A percentile compares a stretch with the other conserved stretches of the same genome.
Evolutionary conservation across 2,329 filamentous ascomycete genomes (phyloP).

Genomic region (Aureobasidium leucospermi): DNA sequence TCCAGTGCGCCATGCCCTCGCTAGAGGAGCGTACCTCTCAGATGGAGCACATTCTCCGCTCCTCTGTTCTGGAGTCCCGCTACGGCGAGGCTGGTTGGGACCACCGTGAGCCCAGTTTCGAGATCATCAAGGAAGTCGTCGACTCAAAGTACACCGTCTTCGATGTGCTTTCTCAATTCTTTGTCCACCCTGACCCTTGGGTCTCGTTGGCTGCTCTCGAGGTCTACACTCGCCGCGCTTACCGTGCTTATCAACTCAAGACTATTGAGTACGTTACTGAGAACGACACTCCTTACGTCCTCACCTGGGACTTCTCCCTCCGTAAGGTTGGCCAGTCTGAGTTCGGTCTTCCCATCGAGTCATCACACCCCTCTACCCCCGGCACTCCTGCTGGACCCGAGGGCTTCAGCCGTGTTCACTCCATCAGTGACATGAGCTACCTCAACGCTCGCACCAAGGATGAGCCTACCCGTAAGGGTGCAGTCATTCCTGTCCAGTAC

Average conservation of each 20-base stretch:
- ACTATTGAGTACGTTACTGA: slow-evolving; percentile 79
- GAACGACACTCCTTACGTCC: slow-evolving; percentile 64
- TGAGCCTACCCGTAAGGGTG: slow-evolving; percentile 82
- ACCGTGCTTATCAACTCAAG: slow-evolving; percentile 91
- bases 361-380: slow-evolving; percentile 67
- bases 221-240: slow-evolving; percentile 92
- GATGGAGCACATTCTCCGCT: slow-evolving; percentile 97
- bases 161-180: slow-evolving; percentile 91
- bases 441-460: slow-evolving; percentile 60
- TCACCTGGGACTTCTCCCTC: slow-evolving; percentile 94
- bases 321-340: slow-evolving; percentile 89
- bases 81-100: slow-evolving; percentile 98
- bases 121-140: slow-evolving; percentile 93
- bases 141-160: slow-evolving; percentile 99
- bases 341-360: slow-evolving; percentile 73
- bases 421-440: slow-evolving; percentile 95
- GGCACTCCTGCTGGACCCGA: slow-evolving; percentile 55
- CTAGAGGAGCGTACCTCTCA: slow-evolving; percentile 89
- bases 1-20: slow-evolving; percentile 92
- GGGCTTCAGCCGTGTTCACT: slow-evolving; percentile 76
- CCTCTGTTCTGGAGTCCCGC: slow-evolving; percentile 90
- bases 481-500: slow-evolving; percentile 88
- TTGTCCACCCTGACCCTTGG: slow-evolving; percentile 88
- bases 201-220: slow-evolving; percentile 89
- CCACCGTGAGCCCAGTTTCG: slow-evolving; percentile 82